These are phyloP conservation scores for Escallonia rubra DNA, from an alignment of 129 eudicot genomes.

Conservation along the genomic window DNA sequence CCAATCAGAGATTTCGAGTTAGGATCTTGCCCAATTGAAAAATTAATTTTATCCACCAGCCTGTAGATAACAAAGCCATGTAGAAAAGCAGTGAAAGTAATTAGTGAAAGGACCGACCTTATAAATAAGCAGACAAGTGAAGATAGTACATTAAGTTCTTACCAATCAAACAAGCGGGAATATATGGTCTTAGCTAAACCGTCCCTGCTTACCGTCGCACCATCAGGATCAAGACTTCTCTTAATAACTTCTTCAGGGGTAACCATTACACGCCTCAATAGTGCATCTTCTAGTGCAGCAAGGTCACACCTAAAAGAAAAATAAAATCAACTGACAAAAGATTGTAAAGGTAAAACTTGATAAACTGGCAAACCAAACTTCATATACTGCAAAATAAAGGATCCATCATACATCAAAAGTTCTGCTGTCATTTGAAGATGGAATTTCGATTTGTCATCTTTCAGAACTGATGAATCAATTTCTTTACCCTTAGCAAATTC, in stretches of 20 bases:
- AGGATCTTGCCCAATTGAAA: slow-evolving; percentile 93
- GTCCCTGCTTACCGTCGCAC: slow-evolving; percentile 83
- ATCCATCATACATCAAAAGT: slow-evolving; percentile 60
- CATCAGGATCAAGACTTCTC: slow-evolving; percentile 91
- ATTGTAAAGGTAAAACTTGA: not conserved
- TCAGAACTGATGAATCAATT: slow-evolving; percentile 79
- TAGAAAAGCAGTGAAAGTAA: not conserved
- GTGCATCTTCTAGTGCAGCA: slow-evolving; percentile 77
- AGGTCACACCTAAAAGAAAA: slow-evolving; percentile 69
- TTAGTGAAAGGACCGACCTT: too few relatives aligned
- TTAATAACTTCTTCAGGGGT: slow-evolving; percentile 98
- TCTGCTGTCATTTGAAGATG: slow-evolving; percentile 80
- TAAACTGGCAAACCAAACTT: not conserved
- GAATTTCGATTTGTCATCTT: slow-evolving; percentile 82
- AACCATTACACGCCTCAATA: slow-evolving; percentile 87
- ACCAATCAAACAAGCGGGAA: slow-evolving; percentile 96
- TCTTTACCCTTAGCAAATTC: slow-evolving; percentile 84
- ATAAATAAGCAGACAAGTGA: too few relatives aligned
- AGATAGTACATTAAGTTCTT: slow-evolving; percentile 2
- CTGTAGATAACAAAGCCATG: slow-evolving; percentile 34
- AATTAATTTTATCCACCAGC: slow-evolving; percentile 89
- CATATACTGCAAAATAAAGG: not conserved
- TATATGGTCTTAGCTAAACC: slow-evolving; percentile 91
- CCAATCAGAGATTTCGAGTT: slow-evolving; percentile 77
- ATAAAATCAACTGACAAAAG: slow-evolving; percentile 9